Evolutionary conservation across 768 basidiomycete species (phyloP).

Genomic region (Lentinula raphanica): DNA sequence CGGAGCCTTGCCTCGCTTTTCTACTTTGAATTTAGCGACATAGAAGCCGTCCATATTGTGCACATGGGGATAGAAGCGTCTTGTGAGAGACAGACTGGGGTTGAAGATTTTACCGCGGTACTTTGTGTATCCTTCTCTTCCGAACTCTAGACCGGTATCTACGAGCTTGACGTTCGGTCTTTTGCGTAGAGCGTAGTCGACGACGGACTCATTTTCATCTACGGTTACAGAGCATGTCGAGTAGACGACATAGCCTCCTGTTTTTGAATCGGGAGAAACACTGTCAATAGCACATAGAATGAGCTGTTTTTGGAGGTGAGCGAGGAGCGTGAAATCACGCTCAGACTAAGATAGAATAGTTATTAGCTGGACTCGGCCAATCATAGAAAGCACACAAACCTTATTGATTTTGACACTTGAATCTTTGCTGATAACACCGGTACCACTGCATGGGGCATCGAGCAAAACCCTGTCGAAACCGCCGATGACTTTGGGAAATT

Average conservation of each 20-base stretch:
- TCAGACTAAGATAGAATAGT: conserved; percentile 54
- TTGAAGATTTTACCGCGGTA: conserved; percentile 91
- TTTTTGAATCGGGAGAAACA: conserved; percentile 81
- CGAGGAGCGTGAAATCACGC: conserved; percentile 92
- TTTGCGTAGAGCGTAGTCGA: conserved; percentile 95
- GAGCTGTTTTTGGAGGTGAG: conserved; percentile 96
- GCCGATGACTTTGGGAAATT: conserved; percentile 98
- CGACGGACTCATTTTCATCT: conserved; percentile 97
- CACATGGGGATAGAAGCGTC: conserved; percentile 93
- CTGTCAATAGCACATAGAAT: conserved; percentile 98
- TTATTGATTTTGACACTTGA: conserved; percentile 97
- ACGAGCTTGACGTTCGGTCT: conserved; percentile 90
- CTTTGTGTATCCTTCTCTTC: conserved; percentile 83
- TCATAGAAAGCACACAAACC: conserved; percentile 39
- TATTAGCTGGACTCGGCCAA: neutral
- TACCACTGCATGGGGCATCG: conserved; percentile 97
- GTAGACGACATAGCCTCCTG: conserved; percentile 93
- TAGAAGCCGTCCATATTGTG: conserved; percentile 99
- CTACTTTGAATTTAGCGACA: conserved; percentile 97
- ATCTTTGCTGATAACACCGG: conserved; percentile 98
- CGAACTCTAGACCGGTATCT: conserved; percentile 89
- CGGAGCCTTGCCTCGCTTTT: conserved; percentile 55
- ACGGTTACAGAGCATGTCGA: conserved; percentile 98
- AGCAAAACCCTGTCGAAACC: conserved; percentile 96
- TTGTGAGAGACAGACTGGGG: conserved; percentile 71